A percentile compares a stretch with the other conserved stretches of the same genome.
These are phyloP conservation scores for Candida anglica DNA, from an alignment of 805 yeast species.

Conservation along the genomic window DNA sequence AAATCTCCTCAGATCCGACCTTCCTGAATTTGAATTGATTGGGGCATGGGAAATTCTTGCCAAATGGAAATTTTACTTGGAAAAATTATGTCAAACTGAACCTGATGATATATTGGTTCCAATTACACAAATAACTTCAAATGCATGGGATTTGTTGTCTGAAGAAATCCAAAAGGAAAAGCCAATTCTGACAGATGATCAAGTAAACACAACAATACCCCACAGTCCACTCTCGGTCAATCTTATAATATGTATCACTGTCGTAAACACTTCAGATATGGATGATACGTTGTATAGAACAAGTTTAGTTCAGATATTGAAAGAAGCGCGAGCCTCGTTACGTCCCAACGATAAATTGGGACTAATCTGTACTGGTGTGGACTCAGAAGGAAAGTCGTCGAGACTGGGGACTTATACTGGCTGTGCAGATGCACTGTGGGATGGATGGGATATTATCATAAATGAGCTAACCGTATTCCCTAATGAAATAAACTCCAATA, in stretches of 20 bases:
- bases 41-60: neutral
- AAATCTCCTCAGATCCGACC: neutral
- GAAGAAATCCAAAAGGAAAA: neutral
- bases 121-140: slow-evolving; percentile 1
- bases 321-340: slow-evolving; percentile 20
- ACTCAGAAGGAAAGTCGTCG: slow-evolving; percentile 34
- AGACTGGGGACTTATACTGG: slow-evolving; percentile 44
- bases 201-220: neutral
- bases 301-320: slow-evolving; percentile 19
- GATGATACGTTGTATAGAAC: slow-evolving; percentile 23
- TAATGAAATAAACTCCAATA: too few species aligned
- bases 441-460: slow-evolving; percentile 45
- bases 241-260: slow-evolving; percentile 12
- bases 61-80: slow-evolving; percentile 2
- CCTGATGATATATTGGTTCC: neutral
- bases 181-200: neutral
- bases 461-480: slow-evolving; percentile 28
- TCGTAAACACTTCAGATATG: slow-evolving; percentile 25
- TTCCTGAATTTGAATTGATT: slow-evolving; percentile 1
- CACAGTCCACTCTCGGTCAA: neutral
- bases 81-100: neutral
- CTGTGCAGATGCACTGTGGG: slow-evolving; percentile 41
- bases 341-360: slow-evolving; percentile 43
- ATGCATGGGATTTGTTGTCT: slow-evolving; percentile 1
- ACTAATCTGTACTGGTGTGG: slow-evolving; percentile 43